phyloP scores from a whole-genome alignment of 345 rosid species.

The Cardamine chenopodiifolia region DNA sequence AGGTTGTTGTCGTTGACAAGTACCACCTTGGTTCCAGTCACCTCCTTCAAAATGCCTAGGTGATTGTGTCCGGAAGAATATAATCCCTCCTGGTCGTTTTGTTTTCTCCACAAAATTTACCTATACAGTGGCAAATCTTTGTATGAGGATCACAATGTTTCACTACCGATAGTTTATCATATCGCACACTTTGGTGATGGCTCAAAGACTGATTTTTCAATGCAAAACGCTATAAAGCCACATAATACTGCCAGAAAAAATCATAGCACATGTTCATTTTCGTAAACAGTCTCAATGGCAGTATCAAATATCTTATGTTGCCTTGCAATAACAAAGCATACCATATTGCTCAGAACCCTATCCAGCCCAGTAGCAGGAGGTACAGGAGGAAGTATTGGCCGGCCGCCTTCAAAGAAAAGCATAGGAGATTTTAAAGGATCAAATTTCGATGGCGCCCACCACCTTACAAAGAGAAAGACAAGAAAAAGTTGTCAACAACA shows the following conservation, averaged over 20 bases:
- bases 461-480: constrained; percentile 52
- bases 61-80: constrained; percentile 77
- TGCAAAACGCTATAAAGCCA: neutral
- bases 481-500: constrained; percentile 14
- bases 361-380: constrained; percentile 71
- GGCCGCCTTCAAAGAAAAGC: constrained; percentile 81
- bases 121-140: constrained; percentile 32
- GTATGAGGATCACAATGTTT: constrained; percentile 1
- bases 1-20: constrained; percentile 65
- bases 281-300: neutral
- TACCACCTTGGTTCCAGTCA: constrained; percentile 97
- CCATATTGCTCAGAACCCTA: constrained; percentile 73
- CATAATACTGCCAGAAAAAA: neutral
- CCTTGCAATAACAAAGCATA: constrained; percentile 36
- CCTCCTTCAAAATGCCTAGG: constrained; percentile 99
- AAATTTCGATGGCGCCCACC: constrained; percentile 97
- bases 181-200: neutral
- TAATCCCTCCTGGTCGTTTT: constrained; percentile 50
- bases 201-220: constrained; percentile 16
- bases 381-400: constrained; percentile 71
- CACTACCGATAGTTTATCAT: neutral
- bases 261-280: constrained; percentile 1
- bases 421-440: constrained; percentile 82
- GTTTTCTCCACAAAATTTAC: constrained; percentile 52
- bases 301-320: neutral